Conservation (phyloP, 257 asterid genomes). For the Vinca minor region DNA sequence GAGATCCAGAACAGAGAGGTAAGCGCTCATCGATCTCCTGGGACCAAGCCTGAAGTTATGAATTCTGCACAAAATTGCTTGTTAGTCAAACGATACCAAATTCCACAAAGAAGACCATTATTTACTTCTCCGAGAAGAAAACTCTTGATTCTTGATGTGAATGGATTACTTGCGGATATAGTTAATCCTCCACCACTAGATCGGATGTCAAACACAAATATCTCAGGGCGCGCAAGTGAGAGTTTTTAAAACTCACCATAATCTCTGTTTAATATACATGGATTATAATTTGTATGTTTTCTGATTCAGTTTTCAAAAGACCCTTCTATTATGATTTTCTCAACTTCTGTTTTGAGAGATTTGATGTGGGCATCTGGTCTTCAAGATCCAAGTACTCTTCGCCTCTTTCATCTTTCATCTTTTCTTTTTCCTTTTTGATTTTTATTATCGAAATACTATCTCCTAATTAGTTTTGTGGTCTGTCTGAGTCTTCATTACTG, state of each 20-base stretch:
- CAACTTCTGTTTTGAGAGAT: slow-evolving; percentile 71
- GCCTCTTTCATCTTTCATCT: slow-evolving; percentile 6
- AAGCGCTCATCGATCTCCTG: slow-evolving; percentile 12
- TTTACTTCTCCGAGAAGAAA: slow-evolving; percentile 33
- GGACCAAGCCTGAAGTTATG: too few species aligned
- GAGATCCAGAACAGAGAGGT: not conserved
- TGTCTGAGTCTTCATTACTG: not conserved
- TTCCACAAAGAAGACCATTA: slow-evolving; percentile 18
- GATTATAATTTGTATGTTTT: slow-evolving; percentile 8
- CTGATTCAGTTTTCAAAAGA: slow-evolving; percentile 67
- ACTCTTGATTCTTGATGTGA: slow-evolving; percentile 84
- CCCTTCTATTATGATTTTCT: slow-evolving; percentile 76
- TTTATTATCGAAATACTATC: not conserved
- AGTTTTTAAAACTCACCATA: not conserved
- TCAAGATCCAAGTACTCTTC: slow-evolving; percentile 62
- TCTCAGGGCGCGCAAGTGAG: slow-evolving; percentile 73
- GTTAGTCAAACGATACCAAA: slow-evolving; percentile 13
- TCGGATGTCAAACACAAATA: slow-evolving; percentile 32
- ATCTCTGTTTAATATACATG: not conserved
- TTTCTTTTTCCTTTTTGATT: slow-evolving; percentile 9
- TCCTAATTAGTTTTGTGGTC: slow-evolving; percentile 1
- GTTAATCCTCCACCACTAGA: slow-evolving; percentile 62
- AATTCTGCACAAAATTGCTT: slow-evolving; percentile 17
- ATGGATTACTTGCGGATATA: slow-evolving; percentile 80
- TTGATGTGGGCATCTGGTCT: slow-evolving; percentile 82